Evolutionary conservation across 306 rosid species (phyloP), one percentile per base, ranked within the genome.

Genomic region (Styphnolobium japonicum): DNA sequence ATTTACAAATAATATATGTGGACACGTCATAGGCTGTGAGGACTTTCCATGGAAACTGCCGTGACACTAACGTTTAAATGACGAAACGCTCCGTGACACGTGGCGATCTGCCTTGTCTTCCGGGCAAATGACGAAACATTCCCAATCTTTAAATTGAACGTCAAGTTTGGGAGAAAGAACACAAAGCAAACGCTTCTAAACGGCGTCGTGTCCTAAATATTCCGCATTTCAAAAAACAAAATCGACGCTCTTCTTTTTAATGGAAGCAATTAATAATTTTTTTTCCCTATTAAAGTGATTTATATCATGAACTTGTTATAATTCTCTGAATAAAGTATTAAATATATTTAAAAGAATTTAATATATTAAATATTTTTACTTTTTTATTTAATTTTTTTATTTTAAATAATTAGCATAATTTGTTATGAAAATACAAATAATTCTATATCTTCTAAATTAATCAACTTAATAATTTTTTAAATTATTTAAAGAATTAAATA

Each of bases 11-110:
- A 86, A 77, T 77, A 81, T 88, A 86, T 75, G 70, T 23, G 16
- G 76, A 83, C 85, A 89, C 92, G 94, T 89, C 90, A 86, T 86
- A 73, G 42, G 71, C 66, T 85, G 36, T n/a, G 33, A 5, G 25
- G 52, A 67, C 21, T 75, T 53, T 75, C 67, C 84, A 72, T 73
- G 60, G 72, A 75, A 85, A 86, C 67, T 76, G 85, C 88, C 86
- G 87, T 71, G 67, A 82, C 70, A 52, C 73, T 33, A 85, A 89
- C 97, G 93, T 80, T 80, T 36, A 53, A 52, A 78, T 9, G n/a
- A n/a, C n/a, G n/a, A n/a, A n/a, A n/a, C 57, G 22, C 21, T 36
- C 10, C 10, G 0, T 15, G 81, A 40, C 96, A 89, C 94, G 86
- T 86, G 90, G 73, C 75, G 0, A 1, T 0, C 2, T 85, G 80